Percentiles rank a stretch among this genome's conserved stretches.
phyloP scores from a whole-genome alignment of 148 eudicot species.

The Selenicereus undatus region DNA sequence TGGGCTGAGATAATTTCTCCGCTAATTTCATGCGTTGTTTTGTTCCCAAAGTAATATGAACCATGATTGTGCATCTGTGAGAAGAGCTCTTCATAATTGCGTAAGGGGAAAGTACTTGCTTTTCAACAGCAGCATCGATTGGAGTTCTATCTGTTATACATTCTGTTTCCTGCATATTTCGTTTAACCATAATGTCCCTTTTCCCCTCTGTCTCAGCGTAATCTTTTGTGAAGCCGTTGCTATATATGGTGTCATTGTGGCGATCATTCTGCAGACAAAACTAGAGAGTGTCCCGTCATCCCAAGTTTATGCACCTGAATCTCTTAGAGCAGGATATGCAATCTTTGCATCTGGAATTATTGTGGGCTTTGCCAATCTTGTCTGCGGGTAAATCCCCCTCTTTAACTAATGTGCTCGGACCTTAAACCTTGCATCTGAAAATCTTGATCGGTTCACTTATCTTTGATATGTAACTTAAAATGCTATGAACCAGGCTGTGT shows the following conservation, averaged over 20 bases:
- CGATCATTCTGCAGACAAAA: conserved; percentile 94
- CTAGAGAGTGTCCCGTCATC: conserved; percentile 83
- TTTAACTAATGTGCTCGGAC: neutral
- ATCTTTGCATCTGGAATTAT: conserved; percentile 93
- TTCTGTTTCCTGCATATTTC: neutral
- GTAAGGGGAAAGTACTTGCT: no score
- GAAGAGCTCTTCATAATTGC: neutral
- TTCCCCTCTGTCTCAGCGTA: conserved; percentile 47
- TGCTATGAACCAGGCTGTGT: conserved; percentile 54
- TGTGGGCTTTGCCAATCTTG: conserved; percentile 96
- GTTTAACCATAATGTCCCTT: neutral
- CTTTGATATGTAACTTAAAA: neutral
- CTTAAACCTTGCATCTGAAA: neutral
- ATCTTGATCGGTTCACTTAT: neutral
- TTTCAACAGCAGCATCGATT: neutral
- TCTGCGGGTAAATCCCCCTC: conserved; percentile 68
- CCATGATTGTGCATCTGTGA: neutral
- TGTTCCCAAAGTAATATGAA: neutral
- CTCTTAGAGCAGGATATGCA: conserved; percentile 96
- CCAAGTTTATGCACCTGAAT: conserved; percentile 62
- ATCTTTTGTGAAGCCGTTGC: conserved; percentile 99
- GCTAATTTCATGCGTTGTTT: neutral
- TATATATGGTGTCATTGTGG: conserved; percentile 97
- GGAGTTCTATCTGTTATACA: neutral
- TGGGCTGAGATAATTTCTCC: no score